Base-by-base conservation (phyloP, 1,284 basidiomycete species). In the Apiotrichum laibachii region DNA sequence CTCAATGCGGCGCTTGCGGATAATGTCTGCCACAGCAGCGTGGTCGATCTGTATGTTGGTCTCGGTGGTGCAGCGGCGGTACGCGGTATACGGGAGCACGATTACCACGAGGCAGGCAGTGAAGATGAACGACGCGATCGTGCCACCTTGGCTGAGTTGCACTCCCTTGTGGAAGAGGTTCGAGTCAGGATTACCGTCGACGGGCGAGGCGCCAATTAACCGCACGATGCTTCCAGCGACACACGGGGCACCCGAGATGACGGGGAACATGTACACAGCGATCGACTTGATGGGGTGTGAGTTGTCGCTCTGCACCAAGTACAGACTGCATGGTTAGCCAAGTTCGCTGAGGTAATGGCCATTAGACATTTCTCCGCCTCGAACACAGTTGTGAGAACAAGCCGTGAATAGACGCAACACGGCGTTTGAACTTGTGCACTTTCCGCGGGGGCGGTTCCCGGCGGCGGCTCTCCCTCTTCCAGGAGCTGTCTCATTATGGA, bases 1-100 rank as follows among this genome's bases (percentile, higher is more conserved):
- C 13, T 26, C 37, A 12, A 51, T 19, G 22, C 21, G 35, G 21
- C 19, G 35, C n/a, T 42, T 39, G 21, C 21, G 35, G 21, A 51
- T n/a, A 37, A 51, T 51, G 50, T 19, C 50, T 21, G 50, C 50
- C 37, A 51, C 50, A 18, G 50, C 50, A 7, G 21, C 22, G 16
- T 51, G 50, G 50, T 51, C 50, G 37, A 51, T 21, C 15, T 39
- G 37, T 3, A 11, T 37, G 12, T 13, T 37, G 12, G 37, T 37
- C 37, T 11, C 37, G 37, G 21, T 15, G 7, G n/a, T 16, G 50
- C 11, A 21, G 12, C 50, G 50, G 18, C 11, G 11, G 19, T 19
- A 21, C 13, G 37, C 37, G 19, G 37, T 40, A 37, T 50, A 50
- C 21, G 50, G 50, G 12, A 40, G 12, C 10, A 42, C 37, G 39